Percentiles rank a stretch among this genome's conserved stretches.
Evolutionary conservation across 768 basidiomycete species (phyloP).

Genomic region (Hypsizygus marmoreus): DNA sequence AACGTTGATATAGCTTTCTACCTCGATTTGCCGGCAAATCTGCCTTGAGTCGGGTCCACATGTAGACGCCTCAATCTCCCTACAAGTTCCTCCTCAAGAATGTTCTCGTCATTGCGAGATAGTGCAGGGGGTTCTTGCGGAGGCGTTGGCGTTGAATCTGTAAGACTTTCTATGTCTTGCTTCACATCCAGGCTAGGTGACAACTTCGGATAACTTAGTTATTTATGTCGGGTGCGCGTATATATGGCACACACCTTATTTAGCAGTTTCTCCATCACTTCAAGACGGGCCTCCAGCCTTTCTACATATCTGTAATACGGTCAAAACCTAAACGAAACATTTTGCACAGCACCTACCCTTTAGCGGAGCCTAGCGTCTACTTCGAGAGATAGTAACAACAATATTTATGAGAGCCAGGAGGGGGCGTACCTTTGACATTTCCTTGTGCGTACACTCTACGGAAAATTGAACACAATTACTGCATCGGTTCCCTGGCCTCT

Average conservation of each 20-base stretch:
- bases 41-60: conserved; percentile 38
- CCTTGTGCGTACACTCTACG: conserved; percentile 66
- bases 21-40: conserved; percentile 55
- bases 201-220: conserved; percentile 33
- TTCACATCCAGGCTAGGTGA: conserved; percentile 66
- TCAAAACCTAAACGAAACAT: conserved; percentile 1
- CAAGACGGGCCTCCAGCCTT: conserved; percentile 59
- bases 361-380: conserved; percentile 61
- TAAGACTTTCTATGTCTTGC: conserved; percentile 57
- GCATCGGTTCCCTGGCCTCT: conserved; percentile 64
- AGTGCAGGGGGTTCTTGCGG: conserved; percentile 34
- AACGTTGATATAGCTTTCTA: conserved; percentile 12
- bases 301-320: conserved; percentile 54
- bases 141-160: conserved; percentile 35
- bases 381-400: background rate
- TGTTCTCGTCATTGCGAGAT: conserved; percentile 35
- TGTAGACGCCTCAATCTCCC: conserved; percentile 37
- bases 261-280: conserved; percentile 66
- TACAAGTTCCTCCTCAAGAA: conserved; percentile 27
- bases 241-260: conserved; percentile 40
- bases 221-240: background rate
- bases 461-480: conserved; percentile 62
- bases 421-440: conserved; percentile 61
- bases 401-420: background rate
- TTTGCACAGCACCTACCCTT: conserved; percentile 52